phyloP scores from a whole-genome alignment of 257 asterid genomes.

The Petunia secreta region DNA sequence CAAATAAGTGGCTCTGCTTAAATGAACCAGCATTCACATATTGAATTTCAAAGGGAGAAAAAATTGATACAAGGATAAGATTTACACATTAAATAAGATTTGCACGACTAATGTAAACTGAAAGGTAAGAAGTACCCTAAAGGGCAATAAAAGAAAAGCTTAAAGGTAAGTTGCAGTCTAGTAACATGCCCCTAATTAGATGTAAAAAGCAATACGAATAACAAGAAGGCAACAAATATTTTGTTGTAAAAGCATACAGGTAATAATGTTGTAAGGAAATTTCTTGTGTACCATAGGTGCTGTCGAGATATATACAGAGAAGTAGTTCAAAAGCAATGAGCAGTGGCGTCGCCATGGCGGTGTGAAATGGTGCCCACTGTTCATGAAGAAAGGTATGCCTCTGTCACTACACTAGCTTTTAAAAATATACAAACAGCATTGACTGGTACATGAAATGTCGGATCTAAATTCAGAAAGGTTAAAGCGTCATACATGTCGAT shows the following conservation, averaged over 20 bases:
- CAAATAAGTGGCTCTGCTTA: conserved; percentile 11
- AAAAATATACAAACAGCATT: conserved; percentile 19
- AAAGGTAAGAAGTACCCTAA: conserved; percentile 5
- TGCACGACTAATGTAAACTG: neutral
- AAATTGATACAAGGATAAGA: neutral
- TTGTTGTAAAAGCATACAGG: conserved; percentile 1
- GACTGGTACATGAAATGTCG: neutral
- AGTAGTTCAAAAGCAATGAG: conserved; percentile 94
- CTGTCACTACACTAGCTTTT: conserved; percentile 28
- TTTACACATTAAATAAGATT: neutral
- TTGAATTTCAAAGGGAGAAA: conserved; percentile 9
- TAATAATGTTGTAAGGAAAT: conserved; percentile 20
- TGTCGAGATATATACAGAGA: conserved; percentile 80
- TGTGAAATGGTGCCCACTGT: conserved; percentile 98
- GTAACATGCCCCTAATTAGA: neutral
- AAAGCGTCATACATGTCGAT: conserved; percentile 71
- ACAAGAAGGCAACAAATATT: neutral
- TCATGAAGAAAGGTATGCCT: conserved; percentile 37
- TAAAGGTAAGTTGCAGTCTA: conserved; percentile 11
- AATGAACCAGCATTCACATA: conserved; percentile 4
- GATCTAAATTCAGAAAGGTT: conserved; percentile 25
- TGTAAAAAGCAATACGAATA: neutral
- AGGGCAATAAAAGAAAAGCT: neutral
- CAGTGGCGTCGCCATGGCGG: conserved; percentile 83
- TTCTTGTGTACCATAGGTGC: conserved; percentile 55